Evolutionary conservation across 2,329 filamentous ascomycete species (phyloP), one percentile per base, ranked within the genome.

Genomic region (Fusarium metavorans): DNA sequence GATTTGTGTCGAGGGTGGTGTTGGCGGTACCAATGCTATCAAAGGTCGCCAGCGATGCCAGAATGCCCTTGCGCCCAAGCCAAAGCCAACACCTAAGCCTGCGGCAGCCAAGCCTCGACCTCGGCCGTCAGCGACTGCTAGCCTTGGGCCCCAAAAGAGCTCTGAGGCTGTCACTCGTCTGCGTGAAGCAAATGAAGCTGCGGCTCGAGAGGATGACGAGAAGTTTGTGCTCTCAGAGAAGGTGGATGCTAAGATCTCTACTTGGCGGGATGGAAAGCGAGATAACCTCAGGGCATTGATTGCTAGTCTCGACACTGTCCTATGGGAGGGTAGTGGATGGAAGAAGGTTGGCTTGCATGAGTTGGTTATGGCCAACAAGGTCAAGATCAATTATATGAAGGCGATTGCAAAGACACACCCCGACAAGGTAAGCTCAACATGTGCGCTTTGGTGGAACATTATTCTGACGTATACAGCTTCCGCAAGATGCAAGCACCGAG

Each of bases 361-460:
- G 85, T 84, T 99, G 77, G 93, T 99, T 62, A 90, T 98, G 88
- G 92, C 95, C 37, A 95, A 94, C 77, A 98, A 96, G 87, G 97
- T 98, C 82, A 99, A 99, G 90, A 93, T 99, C 74, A 88, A 94
- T 70, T 99, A 99, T 82, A 98, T 99, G 97, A 98, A 98, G 89
- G 97, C 96, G 7, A 98, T 99, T 88, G 94, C 93, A 13, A 98
- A 98, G 88, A 97, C 97, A 77, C 97, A 99, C 88, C 97, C 97
- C 70, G 97, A 99, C 83, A 99, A 99, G 93, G 97, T 98, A 88
- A 84, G 91, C 7, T 23, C 37, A 18, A 39, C 16, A 18, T 39
- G 9, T 39, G 37, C 35, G 16, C 16, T 39, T 39, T 39, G 16
- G 37, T 39, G 8, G 39, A n/a, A 11, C 4, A 14, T 25, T 2